Base-by-base conservation (phyloP, 164 flowering plant species). In the Protea cynaroides region DNA sequence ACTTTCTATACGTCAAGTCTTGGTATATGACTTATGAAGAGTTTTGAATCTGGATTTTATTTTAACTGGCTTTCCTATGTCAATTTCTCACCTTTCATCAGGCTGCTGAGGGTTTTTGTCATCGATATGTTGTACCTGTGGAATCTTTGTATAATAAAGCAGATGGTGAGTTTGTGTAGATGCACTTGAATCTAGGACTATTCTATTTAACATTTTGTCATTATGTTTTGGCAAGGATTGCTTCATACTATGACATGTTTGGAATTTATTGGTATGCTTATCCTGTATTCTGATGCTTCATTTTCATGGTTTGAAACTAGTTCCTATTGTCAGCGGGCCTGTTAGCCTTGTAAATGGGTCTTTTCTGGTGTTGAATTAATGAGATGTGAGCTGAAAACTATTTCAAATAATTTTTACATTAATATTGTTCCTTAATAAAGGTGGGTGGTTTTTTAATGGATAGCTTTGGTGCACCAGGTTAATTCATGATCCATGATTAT, bases 31-130 rank as follows among this genome's bases (percentile, higher is more conserved):
- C 10, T 44, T 15, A 1, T 24, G 23, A 59, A 15, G 36, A 24
- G 13, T 61, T 46, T 46, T 61, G 22, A 46, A 4, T 17, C 18
- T 14, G 60, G 6, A 36, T 8, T 51, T n/a, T n/a, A n/a, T 34
- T 36, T 11, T 34, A 65, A 25, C 40, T 51, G 15, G 6, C 17
- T 5, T 10, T 17, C 50, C 24, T 25, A 9, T 37, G 23, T 65
- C 25, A 14, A 19, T 15, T 59, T 59, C 19, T 67, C 61, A 56
- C 54, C 58, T 57, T 22, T 64, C 74, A 29, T 65, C 84, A 94
- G 98, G 97, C 98, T 67, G 87, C 84, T 69, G 98, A 91, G 71
- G 98, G 98, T 14, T 94, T 94, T 70, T 89, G 95, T 79, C 98
- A 92, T 57, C 85, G 82, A 79, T 78, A 85, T 65, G 70, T 72